Evolutionary conservation across 1,139 yeast genomes (phyloP).

Genomic region (Candida sp.): DNA sequence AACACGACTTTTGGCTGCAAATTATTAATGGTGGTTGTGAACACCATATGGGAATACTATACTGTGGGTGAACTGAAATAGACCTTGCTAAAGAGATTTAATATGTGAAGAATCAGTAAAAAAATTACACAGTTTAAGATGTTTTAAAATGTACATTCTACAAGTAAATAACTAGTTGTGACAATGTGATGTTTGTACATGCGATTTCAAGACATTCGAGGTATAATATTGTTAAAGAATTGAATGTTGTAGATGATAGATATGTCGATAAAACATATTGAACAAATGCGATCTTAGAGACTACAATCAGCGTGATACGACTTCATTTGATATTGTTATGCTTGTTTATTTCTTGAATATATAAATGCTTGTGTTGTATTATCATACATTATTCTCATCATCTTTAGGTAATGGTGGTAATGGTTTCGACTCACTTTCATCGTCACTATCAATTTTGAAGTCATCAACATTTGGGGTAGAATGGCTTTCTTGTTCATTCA

Average conservation of each 20-base stretch:
- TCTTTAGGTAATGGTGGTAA: slow-evolving; percentile 1
- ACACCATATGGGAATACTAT: too few relatives aligned
- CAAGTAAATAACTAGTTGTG: too few relatives aligned
- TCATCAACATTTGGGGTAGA: slow-evolving; percentile 15
- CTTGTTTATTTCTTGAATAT: background rate
- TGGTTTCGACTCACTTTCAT: slow-evolving; percentile 22
- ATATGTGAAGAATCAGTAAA: background rate
- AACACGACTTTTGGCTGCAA: background rate
- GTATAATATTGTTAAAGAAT: too few relatives aligned
- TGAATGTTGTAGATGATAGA: background rate
- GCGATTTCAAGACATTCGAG: too few relatives aligned
- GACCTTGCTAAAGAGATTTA: too few relatives aligned
- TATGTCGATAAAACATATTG: background rate
- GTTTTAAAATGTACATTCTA: too few relatives aligned
- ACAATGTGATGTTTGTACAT: too few relatives aligned
- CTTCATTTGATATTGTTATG: background rate
- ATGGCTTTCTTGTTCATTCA: slow-evolving; percentile 24
- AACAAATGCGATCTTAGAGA: too few relatives aligned
- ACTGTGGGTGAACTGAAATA: too few relatives aligned
- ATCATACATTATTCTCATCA: background rate
- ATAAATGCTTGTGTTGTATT: background rate
- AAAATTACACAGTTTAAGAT: too few relatives aligned
- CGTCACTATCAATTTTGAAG: slow-evolving; percentile 45
- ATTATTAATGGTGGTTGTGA: too few relatives aligned
- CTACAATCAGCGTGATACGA: too few relatives aligned